A percentile compares a stretch with the other conserved stretches of the same genome.
Evolutionary conservation across 1,284 basidiomycete species (phyloP).

Genomic region (Wolfiporia cocos): DNA sequence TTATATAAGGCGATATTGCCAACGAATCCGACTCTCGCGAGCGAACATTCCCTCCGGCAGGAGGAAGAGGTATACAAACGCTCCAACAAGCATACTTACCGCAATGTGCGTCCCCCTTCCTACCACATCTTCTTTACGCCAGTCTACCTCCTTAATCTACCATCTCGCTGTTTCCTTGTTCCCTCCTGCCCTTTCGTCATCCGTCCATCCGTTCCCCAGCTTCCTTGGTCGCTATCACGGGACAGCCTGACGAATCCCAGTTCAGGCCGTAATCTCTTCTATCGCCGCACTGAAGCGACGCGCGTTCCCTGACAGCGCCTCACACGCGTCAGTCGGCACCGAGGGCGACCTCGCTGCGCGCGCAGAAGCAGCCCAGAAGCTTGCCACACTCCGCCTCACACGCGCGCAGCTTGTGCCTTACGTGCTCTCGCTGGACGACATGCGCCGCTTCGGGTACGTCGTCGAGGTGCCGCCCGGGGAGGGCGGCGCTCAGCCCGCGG

Average conservation of each 20-base stretch:
- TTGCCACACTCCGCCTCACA: slow-evolving; percentile 54
- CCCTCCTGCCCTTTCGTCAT: no score
- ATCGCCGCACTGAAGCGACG: slow-evolving; percentile 73
- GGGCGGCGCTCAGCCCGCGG: slow-evolving; percentile 57
- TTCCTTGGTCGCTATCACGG: no score
- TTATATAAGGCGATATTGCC: slow-evolving; percentile 53
- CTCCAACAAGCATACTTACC: slow-evolving; percentile 72
- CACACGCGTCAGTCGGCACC: slow-evolving; percentile 79
- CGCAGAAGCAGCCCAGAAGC: slow-evolving; percentile 50
- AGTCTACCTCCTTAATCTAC: no score
- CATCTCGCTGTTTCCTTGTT: no score
- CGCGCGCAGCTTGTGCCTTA: slow-evolving; percentile 48
- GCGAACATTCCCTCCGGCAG: slow-evolving; percentile 71
- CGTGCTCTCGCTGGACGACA: slow-evolving; percentile 49
- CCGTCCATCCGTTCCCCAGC: no score
- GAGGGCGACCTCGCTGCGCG: slow-evolving; percentile 59
- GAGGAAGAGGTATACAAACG: slow-evolving; percentile 72
- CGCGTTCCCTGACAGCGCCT: slow-evolving; percentile 48
- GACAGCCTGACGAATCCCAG: slow-evolving; percentile 4
- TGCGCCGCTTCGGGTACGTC: slow-evolving; percentile 69
- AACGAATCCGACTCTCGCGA: slow-evolving; percentile 49
- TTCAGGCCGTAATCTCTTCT: slow-evolving; percentile 67
- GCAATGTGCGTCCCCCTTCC: slow-evolving; percentile 48
- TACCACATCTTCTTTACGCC: slow-evolving; percentile 3
- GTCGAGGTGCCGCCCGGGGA: slow-evolving; percentile 57